Evolutionary conservation across 2,329 filamentous ascomycete species (phyloP).

Genomic region (Endothia cerciana): DNA sequence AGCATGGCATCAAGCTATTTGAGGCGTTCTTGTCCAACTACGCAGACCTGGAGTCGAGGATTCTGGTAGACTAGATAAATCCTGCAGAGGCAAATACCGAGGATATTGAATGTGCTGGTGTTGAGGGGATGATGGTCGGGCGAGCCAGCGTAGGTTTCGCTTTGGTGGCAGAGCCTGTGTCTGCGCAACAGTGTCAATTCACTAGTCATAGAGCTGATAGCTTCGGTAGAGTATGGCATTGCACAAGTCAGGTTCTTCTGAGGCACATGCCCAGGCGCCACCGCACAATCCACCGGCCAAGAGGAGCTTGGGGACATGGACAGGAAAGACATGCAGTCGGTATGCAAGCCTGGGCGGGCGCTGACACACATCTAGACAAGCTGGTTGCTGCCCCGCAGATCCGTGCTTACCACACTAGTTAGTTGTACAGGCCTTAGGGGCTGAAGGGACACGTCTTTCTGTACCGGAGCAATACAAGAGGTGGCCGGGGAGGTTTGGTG

Average conservation of each 20-base stretch:
- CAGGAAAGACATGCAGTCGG: too few species aligned
- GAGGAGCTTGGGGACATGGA: too few species aligned
- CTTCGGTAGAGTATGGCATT: too few species aligned
- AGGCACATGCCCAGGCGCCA: too few species aligned
- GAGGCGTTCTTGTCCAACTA: conserved; percentile 85
- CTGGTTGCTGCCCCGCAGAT: too few species aligned
- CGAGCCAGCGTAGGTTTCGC: not conserved
- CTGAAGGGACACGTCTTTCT: not conserved
- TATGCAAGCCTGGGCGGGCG: too few species aligned
- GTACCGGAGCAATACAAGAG: not conserved
- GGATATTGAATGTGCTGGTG: not conserved
- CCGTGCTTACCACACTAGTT: too few species aligned
- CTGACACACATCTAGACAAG: too few species aligned
- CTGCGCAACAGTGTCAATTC: too few species aligned
- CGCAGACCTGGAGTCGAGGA: conserved; percentile 78
- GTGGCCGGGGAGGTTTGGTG: not conserved
- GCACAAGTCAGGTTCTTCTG: too few species aligned
- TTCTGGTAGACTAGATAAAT: conserved; percentile 72
- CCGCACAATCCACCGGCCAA: too few species aligned
- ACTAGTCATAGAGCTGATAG: too few species aligned
- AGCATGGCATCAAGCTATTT: conserved; percentile 83
- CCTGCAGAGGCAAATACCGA: not conserved
- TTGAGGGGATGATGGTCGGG: not conserved
- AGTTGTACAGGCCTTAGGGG: not conserved
- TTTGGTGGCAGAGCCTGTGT: not conserved